A percentile compares a stretch with the other conserved stretches of the same genome.
phyloP scores from a whole-genome alignment of 331 rosid species.

The Pyracantha coccinea region DNA sequence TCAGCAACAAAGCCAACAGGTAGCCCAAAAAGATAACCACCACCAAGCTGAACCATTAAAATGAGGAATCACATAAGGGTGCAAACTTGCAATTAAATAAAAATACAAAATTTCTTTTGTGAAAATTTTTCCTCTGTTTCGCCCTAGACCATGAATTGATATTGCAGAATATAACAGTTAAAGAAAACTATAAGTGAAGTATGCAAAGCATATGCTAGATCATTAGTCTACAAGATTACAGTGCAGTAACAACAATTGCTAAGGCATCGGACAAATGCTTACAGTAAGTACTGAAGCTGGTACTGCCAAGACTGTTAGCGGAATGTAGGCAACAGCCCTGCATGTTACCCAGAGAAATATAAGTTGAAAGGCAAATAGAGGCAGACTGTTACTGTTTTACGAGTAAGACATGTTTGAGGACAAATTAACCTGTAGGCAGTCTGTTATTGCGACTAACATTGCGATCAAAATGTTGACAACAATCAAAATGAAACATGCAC shows the following conservation, averaged over 20 bases:
- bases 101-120: not conserved
- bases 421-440: not conserved
- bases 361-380: not conserved
- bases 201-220: not conserved
- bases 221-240: not conserved
- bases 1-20: conserved; percentile 92
- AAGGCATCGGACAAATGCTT: conserved; percentile 26
- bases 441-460: not conserved
- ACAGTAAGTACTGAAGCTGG: conserved; percentile 97
- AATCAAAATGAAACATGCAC: not conserved
- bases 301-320: conserved; percentile 91
- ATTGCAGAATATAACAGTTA: not conserved
- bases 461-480: not conserved
- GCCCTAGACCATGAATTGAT: not conserved
- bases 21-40: conserved; percentile 95
- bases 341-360: conserved; percentile 20
- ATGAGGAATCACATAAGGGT: conserved; percentile 13
- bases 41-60: conserved; percentile 71
- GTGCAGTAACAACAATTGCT: conserved; percentile 6
- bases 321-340: conserved; percentile 96
- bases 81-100: conserved; percentile 5
- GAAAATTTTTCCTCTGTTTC: not conserved
- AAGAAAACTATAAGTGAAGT: not conserved
- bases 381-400: not conserved
- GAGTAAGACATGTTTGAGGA: not conserved